Base-by-base conservation (phyloP, 495 filamentous ascomycete genomes). In the Usnea hakonensis region DNA sequence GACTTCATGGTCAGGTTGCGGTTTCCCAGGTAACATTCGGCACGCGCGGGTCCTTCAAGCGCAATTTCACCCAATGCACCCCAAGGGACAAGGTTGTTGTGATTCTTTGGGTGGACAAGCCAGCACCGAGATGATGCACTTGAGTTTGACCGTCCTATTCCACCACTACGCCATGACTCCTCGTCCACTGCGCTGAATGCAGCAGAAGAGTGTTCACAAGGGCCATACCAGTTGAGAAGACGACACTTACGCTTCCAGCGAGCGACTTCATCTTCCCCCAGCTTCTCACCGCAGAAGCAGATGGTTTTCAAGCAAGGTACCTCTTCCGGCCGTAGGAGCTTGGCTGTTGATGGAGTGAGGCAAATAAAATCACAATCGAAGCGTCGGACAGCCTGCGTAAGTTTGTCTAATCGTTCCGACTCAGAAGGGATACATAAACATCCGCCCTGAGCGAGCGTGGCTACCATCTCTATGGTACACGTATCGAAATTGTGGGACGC, bases 31-130 rank as follows among this genome's bases (percentile, higher is more conserved):
- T 84, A 85, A 3, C 79, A 79, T 46, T 75, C 70, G 11, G 75
- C 80, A 28, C 84, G 74, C 38, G 79, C 75, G 0, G 79, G 78
- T 0, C 82, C 81, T 65, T 83, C 77, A n/a, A 85, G 72, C 16
- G 81, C 72, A 23, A 85, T 60, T 64, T 84, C 82, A 3, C 82
- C 82, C 3, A 79, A 73, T 8, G 72, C 75, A 28, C 82, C 82
- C 17, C 83, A 69, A 3, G 81, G 79, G 57, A 75, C 70, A 4
- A 81, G 72, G 13, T 61, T 65, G 9, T 80, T 68, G 43, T 79
- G 75, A 57, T 80, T 68, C 21, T 77, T 68, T 7, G 77, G 75
- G 46, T 83, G 74, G 19, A 76, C 73, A 41, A 85, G 73, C 79
- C 80, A 83, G 26, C 73, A 74, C 8, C 68, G 69, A 5, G 53